Percentiles rank a stretch among this genome's conserved stretches.
Evolutionary conservation across 805 yeast genomes (phyloP).

Genomic region (Ogataea degrootiae): DNA sequence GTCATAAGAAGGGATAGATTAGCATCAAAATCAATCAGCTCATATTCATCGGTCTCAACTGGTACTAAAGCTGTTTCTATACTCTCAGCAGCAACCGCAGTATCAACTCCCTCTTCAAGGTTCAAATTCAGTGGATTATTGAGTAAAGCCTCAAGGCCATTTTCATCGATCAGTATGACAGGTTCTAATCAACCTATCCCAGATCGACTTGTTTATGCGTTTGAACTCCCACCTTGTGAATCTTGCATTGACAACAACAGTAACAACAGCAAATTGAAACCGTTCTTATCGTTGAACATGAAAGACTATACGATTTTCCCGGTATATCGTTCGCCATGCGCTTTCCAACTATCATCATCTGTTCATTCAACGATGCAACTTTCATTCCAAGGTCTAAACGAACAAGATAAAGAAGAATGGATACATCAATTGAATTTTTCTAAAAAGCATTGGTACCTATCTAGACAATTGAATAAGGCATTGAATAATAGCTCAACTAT

Average conservation of each 20-base stretch:
- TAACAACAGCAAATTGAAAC: constrained; percentile 35
- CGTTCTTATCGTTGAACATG: constrained; percentile 43
- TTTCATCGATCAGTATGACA: constrained; percentile 43
- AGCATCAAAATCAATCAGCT: constrained; percentile 2
- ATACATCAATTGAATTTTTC: constrained; percentile 44
- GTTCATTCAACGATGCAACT: constrained; percentile 33
- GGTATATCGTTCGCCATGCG: constrained; percentile 43
- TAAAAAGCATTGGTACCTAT: constrained; percentile 52
- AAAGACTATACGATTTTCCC: constrained; percentile 45
- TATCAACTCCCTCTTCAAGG: constrained; percentile 10
- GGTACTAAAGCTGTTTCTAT: neutral
- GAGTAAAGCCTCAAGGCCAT: constrained; percentile 51
- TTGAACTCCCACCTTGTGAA: constrained; percentile 56
- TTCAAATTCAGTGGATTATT: constrained; percentile 28
- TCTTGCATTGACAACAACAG: constrained; percentile 29
- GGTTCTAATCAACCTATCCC: constrained; percentile 20
- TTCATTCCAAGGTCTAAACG: constrained; percentile 62
- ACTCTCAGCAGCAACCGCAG: neutral
- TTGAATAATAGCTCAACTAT: constrained; percentile 9
- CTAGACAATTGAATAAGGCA: constrained; percentile 29
- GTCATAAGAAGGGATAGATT: neutral
- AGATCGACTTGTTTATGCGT: constrained; percentile 37
- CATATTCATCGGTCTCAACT: constrained; percentile 6
- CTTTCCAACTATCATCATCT: constrained; percentile 41
- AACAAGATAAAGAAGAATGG: constrained; percentile 72